phyloP scores from a whole-genome alignment of 2,329 filamentous ascomycete species.

The Beauveria sp. region DNA sequence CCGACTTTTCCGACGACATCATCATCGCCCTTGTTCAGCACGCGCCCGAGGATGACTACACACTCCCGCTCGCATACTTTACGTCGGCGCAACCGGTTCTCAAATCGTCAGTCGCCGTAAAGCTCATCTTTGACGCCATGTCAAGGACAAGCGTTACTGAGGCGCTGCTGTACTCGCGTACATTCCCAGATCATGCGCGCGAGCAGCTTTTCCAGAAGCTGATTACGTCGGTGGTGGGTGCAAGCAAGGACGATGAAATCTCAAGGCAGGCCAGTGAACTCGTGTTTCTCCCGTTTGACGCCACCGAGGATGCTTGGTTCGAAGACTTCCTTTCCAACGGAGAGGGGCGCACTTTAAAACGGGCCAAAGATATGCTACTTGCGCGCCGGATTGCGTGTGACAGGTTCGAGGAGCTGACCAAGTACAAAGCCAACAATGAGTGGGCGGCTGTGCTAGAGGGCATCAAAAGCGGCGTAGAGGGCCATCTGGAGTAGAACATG shows the following conservation, averaged over 20 bases:
- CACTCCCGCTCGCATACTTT: slow-evolving; percentile 69
- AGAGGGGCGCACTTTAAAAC: slow-evolving; percentile 55
- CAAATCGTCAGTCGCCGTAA: slow-evolving; percentile 52
- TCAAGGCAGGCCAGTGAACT: slow-evolving; percentile 59
- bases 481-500: slow-evolving; percentile 19
- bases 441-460: slow-evolving; percentile 46
- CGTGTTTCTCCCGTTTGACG: slow-evolving; percentile 63
- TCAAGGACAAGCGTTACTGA: slow-evolving; percentile 61
- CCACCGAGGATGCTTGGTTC: slow-evolving; percentile 67
- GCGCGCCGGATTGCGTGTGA: slow-evolving; percentile 67
- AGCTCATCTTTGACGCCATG: slow-evolving; percentile 62
- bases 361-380: slow-evolving; percentile 64
- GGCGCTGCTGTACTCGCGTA: slow-evolving; percentile 65
- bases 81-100: slow-evolving; percentile 67
- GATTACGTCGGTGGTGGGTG: slow-evolving; percentile 49
- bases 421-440: slow-evolving; percentile 35
- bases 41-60: slow-evolving; percentile 51
- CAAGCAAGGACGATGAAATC: slow-evolving; percentile 27
- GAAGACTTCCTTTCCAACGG: slow-evolving; percentile 59
- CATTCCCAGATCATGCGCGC: slow-evolving; percentile 53
- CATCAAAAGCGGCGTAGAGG: slow-evolving; percentile 37
- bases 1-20: slow-evolving; percentile 80
- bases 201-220: slow-evolving; percentile 60
- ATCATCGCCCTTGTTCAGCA: slow-evolving; percentile 59
- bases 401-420: slow-evolving; percentile 40